Conservation (phyloP, 129 eudicot genomes). For the Calendula officinalis region DNA sequence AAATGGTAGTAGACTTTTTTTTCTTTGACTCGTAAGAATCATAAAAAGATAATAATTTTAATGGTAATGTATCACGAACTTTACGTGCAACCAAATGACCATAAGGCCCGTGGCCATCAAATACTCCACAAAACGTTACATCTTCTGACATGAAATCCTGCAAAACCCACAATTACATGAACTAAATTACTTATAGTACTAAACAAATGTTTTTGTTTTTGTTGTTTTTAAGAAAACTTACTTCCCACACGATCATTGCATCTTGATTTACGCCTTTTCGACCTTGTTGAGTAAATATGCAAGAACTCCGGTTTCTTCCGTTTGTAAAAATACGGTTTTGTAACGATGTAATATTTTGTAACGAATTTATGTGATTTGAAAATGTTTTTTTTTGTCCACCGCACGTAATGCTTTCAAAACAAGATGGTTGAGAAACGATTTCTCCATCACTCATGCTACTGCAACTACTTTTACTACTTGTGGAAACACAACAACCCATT, state of each 20-base stretch:
- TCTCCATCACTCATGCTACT: slow-evolving; percentile 89
- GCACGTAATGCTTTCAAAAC: slow-evolving; percentile 52
- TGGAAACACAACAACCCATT: slow-evolving; percentile 96
- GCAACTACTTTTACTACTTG: slow-evolving; percentile 74
- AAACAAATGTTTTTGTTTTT: background rate
- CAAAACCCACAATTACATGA: slow-evolving; percentile 17
- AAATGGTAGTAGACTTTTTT: slow-evolving; percentile 43
- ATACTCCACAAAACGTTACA: slow-evolving; percentile 83
- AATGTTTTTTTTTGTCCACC: slow-evolving; percentile 55
- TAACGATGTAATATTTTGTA: slow-evolving; percentile 63
- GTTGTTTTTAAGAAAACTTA: slow-evolving; percentile 32
- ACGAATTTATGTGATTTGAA: slow-evolving; percentile 48
- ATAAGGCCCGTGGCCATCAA: slow-evolving; percentile 96
- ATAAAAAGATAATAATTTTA: slow-evolving; percentile 62
- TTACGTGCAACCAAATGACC: slow-evolving; percentile 94
- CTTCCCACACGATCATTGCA: slow-evolving; percentile 99
- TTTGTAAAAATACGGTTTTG: slow-evolving; percentile 70
- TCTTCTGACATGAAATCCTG: slow-evolving; percentile 92
- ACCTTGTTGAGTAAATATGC: slow-evolving; percentile 93
- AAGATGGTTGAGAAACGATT: slow-evolving; percentile 51
- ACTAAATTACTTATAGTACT: background rate
- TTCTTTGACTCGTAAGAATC: slow-evolving; percentile 60
- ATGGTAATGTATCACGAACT: slow-evolving; percentile 87
- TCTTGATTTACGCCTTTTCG: slow-evolving; percentile 95
- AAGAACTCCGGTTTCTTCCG: slow-evolving; percentile 73